Conservation (phyloP, 202 grass and related monocot species). For the Schoenoplectus triqueter region DNA sequence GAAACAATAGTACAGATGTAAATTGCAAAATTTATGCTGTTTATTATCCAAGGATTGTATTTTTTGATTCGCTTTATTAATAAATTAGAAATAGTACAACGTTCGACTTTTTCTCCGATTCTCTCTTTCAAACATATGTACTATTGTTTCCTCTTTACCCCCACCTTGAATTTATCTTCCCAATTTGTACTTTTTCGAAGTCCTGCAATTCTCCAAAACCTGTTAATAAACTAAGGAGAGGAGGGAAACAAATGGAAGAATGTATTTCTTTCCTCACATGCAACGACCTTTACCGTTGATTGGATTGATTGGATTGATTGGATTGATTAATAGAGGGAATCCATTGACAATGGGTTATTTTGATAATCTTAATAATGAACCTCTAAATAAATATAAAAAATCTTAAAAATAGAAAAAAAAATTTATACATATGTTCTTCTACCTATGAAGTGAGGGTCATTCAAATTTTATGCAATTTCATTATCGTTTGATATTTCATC, state of each 20-base stretch:
- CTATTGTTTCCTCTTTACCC: background rate
- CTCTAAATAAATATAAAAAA: too few species aligned
- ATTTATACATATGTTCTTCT: too few species aligned
- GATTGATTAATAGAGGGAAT: too few species aligned
- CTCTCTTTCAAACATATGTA: background rate
- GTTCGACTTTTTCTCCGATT: background rate
- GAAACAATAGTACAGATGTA: background rate
- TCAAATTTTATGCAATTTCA: too few species aligned
- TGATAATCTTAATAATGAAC: too few species aligned
- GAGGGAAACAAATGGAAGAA: background rate
- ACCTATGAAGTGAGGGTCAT: too few species aligned
- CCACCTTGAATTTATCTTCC: background rate
- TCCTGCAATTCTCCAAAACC: background rate
- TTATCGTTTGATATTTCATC: too few species aligned
- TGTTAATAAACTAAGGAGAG: background rate
- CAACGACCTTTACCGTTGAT: background rate
- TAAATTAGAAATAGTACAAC: background rate
- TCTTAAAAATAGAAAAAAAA: too few species aligned
- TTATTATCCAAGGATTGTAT: background rate
- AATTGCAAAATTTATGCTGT: conserved; percentile 14
- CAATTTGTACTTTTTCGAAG: background rate
- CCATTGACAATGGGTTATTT: too few species aligned
- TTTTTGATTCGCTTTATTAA: background rate
- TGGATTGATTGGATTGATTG: too few species aligned
- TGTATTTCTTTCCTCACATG: background rate